Evolutionary conservation across 805 yeast genomes (phyloP).

Genomic region (Nakazawaea ishiwadae): DNA sequence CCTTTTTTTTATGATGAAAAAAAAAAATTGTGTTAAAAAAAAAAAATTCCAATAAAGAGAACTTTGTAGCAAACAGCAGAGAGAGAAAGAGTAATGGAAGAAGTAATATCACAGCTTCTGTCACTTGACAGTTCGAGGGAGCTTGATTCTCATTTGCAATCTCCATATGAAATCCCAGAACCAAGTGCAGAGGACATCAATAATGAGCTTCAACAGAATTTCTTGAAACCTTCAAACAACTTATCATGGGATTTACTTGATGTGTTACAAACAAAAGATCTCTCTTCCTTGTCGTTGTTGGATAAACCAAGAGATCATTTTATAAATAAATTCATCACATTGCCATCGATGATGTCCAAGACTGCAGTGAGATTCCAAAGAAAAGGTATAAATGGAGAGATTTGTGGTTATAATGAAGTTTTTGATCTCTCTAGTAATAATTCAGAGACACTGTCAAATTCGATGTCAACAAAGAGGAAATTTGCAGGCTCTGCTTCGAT

Average conservation of each 20-base stretch:
- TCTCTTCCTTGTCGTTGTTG: constrained; percentile 14
- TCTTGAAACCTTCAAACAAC: constrained; percentile 57
- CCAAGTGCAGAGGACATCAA: constrained; percentile 14
- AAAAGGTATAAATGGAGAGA: constrained; percentile 67
- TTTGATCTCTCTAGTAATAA: constrained; percentile 43
- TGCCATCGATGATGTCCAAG: constrained; percentile 61
- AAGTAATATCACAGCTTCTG: not conserved
- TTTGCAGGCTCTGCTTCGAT: constrained; percentile 52
- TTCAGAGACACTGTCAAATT: constrained; percentile 56
- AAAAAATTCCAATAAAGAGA: not conserved
- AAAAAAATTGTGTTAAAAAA: not conserved
- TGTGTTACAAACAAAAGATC: constrained; percentile 52
- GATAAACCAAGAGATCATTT: constrained; percentile 23
- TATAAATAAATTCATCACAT: constrained; percentile 42
- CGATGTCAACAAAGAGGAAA: constrained; percentile 69
- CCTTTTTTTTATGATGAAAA: not conserved
- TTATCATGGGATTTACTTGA: constrained; percentile 72
- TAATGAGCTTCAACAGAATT: constrained; percentile 30
- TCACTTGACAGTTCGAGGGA: not conserved
- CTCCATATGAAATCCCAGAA: constrained; percentile 12
- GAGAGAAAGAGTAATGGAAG: not conserved
- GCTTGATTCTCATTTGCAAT: constrained; percentile 13
- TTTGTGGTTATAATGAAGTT: constrained; percentile 60
- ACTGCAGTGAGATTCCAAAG: constrained; percentile 67
- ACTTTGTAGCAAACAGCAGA: not conserved